A percentile compares a stretch with the other conserved stretches of the same genome.
phyloP scores from a whole-genome alignment of 108 stramenopile species.

The Cyclostephanos tholiformis region DNA sequence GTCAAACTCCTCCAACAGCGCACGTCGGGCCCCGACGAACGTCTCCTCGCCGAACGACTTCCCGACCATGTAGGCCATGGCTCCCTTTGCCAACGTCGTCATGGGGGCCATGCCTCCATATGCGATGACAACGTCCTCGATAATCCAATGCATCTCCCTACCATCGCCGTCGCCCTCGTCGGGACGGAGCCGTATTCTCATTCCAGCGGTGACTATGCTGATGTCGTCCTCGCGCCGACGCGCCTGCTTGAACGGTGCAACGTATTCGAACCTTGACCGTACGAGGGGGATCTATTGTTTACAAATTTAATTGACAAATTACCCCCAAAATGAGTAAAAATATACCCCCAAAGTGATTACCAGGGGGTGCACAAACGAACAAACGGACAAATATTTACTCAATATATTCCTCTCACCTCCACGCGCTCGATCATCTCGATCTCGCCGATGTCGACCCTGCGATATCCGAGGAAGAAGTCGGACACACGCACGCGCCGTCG shows the following conservation, averaged over 20 bases:
- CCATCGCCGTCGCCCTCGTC: slow-evolving; percentile 28
- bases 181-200: slow-evolving; percentile 74
- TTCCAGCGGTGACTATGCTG: slow-evolving; percentile 91
- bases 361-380: too few relatives aligned
- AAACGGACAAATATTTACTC: too few relatives aligned
- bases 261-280: slow-evolving; percentile 75
- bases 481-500: slow-evolving; percentile 69
- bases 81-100: slow-evolving; percentile 75
- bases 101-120: slow-evolving; percentile 96
- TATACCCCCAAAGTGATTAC: too few relatives aligned
- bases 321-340: too few relatives aligned
- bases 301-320: too few relatives aligned
- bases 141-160: slow-evolving; percentile 39
- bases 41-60: slow-evolving; percentile 62
- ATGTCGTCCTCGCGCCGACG: slow-evolving; percentile 95
- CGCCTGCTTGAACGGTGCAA: slow-evolving; percentile 93
- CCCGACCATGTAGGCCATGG: slow-evolving; percentile 65
- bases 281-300: slow-evolving; percentile 82
- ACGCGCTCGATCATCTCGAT: slow-evolving; percentile 84
- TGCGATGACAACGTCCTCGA: slow-evolving; percentile 74
- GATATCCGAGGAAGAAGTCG: slow-evolving; percentile 90
- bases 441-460: slow-evolving; percentile 77
- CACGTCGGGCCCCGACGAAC: slow-evolving; percentile 63
- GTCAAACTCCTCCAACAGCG: slow-evolving; percentile 73
- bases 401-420: too few relatives aligned